Evolutionary conservation across 495 filamentous ascomycete genomes (phyloP).

Genomic region (Penicillium subrubescens): DNA sequence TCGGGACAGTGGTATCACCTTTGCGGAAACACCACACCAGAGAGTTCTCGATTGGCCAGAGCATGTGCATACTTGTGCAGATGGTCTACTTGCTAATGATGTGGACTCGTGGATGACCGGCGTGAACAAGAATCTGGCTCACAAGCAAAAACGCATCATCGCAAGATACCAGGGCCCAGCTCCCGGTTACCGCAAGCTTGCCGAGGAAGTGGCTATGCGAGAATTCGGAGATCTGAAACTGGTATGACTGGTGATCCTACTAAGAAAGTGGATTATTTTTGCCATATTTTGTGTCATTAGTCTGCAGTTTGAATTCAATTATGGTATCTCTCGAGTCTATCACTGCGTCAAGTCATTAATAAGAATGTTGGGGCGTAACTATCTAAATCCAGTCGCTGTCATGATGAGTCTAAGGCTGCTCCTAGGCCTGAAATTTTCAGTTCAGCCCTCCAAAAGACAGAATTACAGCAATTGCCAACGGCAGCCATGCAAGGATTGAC

Average conservation of each 20-base stretch:
- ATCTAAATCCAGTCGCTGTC: background rate
- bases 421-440: background rate
- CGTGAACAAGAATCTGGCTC: slow-evolving; percentile 37
- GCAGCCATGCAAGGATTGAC: background rate
- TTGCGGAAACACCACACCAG: no score
- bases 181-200: slow-evolving; percentile 21
- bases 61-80: no score
- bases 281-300: background rate
- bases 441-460: background rate
- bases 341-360: background rate
- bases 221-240: slow-evolving; percentile 24
- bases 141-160: slow-evolving; percentile 39
- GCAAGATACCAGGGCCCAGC: slow-evolving; percentile 34
- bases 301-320: background rate
- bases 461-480: background rate
- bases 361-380: background rate
- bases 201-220: slow-evolving; percentile 18
- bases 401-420: background rate
- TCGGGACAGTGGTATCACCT: no score
- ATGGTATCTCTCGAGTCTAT: background rate
- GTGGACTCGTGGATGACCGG: slow-evolving; percentile 33
- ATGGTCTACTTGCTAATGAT: no score
- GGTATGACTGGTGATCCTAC: background rate
- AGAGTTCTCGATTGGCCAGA: background rate
- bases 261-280: background rate